Percentiles rank a stretch among this genome's conserved stretches.
These are phyloP conservation scores for Diddensiella transvaalensis DNA, from an alignment of 805 yeast genomes.

Conservation along the genomic window DNA sequence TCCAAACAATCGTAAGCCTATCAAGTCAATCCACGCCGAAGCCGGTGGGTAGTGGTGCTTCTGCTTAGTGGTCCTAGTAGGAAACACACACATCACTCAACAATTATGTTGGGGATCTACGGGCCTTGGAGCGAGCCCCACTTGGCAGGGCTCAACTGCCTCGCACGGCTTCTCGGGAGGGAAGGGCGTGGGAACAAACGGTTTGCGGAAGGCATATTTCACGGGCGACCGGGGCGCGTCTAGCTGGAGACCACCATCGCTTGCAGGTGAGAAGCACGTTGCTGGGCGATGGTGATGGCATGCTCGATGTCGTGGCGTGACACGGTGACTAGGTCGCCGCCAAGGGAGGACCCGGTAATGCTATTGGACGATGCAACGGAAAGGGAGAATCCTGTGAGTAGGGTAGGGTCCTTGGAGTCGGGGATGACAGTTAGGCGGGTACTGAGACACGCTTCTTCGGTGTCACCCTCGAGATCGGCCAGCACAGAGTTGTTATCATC, in stretches of 20 bases:
- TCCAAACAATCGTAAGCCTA: too few species aligned
- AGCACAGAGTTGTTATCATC: constrained; percentile 41
- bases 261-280: neutral
- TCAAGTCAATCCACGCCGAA: too few species aligned
- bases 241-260: too few species aligned
- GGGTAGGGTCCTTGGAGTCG: constrained; percentile 15
- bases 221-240: too few species aligned
- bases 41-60: too few species aligned
- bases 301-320: constrained; percentile 7
- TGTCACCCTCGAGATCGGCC: constrained; percentile 80
- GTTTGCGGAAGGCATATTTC: too few species aligned
- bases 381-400: constrained; percentile 18
- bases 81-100: too few species aligned
- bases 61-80: too few species aligned
- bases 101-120: neutral
- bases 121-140: too few species aligned
- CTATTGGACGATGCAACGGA: constrained; percentile 11
- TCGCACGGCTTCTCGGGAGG: too few species aligned
- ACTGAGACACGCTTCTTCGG: constrained; percentile 63
- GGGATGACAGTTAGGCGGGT: constrained; percentile 50
- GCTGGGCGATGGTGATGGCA: neutral
- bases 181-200: too few species aligned
- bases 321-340: constrained; percentile 1
- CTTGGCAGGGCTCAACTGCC: too few species aligned
- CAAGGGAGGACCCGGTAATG: constrained; percentile 6